Percentiles rank a stretch among this genome's conserved stretches.
phyloP scores from a whole-genome alignment of 140 eudicot genomes.

The Stevia rebaudiana region DNA sequence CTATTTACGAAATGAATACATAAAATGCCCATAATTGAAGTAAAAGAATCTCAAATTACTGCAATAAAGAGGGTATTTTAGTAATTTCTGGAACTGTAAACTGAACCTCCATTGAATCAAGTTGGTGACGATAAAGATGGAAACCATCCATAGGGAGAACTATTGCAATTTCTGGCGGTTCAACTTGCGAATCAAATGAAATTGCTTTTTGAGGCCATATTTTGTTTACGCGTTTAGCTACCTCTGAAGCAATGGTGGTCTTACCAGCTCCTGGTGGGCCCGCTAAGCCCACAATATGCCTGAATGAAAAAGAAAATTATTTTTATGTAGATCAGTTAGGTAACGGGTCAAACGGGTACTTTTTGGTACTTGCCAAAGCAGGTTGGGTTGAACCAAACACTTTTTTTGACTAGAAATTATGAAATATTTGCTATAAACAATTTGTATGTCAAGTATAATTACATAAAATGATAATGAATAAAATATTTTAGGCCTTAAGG shows the following conservation, averaged over 20 bases:
- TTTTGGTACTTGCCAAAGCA: background rate
- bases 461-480: background rate
- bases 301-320: slow-evolving; percentile 30
- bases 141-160: slow-evolving; percentile 99
- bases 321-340: background rate
- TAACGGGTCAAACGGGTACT: background rate
- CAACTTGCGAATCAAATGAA: slow-evolving; percentile 58
- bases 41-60: background rate
- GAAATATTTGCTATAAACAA: background rate
- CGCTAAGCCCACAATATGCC: slow-evolving; percentile 85
- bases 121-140: slow-evolving; percentile 92
- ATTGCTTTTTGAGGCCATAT: slow-evolving; percentile 70
- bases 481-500: background rate
- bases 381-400: background rate
- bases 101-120: slow-evolving; percentile 89
- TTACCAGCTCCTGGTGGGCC: slow-evolving; percentile 99
- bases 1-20: background rate
- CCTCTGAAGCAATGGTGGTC: slow-evolving; percentile 79
- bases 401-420: background rate
- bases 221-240: slow-evolving; percentile 67
- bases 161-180: slow-evolving; percentile 68
- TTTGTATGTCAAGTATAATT: background rate
- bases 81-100: background rate
- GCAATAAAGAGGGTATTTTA: background rate
- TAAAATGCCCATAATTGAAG: background rate